Evolutionary conservation across 2,329 filamentous ascomycete genomes (phyloP), one percentile per base, ranked within the genome.

Genomic region (Trichoderma sp.): DNA sequence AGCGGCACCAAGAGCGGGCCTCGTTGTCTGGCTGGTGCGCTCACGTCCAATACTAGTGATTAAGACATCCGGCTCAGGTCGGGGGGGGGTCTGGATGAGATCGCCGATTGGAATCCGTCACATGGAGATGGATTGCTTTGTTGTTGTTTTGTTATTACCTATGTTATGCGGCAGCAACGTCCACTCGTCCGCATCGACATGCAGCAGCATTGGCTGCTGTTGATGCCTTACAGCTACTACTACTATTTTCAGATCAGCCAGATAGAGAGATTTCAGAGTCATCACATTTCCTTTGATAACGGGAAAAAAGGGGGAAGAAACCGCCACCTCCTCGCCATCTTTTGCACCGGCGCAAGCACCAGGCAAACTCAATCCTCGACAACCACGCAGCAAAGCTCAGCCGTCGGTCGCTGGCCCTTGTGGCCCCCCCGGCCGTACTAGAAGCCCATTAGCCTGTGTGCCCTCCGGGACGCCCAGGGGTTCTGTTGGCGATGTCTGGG

Each of bases 21-120:
- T 39, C 34, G 3, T 14, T 3, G 44, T 62, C 48, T 54, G 24
- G 59, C 39, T 17, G 47, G 45, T 43, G 45, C 44, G 54, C 54
- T 44, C 7, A 45, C 14, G 17, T 34, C 43, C 19, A 41, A 41
- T 51, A 43, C 30, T 63, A 52, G 50, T 63, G 59, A 63, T 50
- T 63, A 63, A 63, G 59, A 63, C 59, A 63, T 19, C 28, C 28
- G 50, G 50, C 24, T 34, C 59, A 62, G 14, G 59, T 24, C 17
- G 19, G 28, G 41, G 24, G 17, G 28, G 41, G 24, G 17, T 39
- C 39, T 51, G 24, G 47, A 51, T 44, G 45, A 47, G 59, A 62
- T 62, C 59, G 59, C 45, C 59, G 48, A 30, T 50, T 62, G 59
- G 59, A 63, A 63, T 63, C 39, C 51, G 59, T 54, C 59, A 54